Conservation (phyloP, 768 basidiomycete species). For the Imleria badia region DNA sequence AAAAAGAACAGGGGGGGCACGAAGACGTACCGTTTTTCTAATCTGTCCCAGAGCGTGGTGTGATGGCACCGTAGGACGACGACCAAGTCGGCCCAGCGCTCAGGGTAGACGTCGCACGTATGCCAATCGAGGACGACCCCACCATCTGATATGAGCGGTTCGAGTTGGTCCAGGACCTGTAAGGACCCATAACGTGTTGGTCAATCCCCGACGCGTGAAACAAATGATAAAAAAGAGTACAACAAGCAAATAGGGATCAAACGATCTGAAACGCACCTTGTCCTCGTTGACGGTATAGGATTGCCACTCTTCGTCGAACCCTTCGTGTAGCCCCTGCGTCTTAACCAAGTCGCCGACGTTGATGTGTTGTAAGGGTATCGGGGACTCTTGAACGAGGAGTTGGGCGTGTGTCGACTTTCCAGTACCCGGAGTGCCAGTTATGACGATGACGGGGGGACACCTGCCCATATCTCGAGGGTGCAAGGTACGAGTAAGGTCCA, state of each 20-base stretch:
- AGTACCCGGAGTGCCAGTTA: conserved; percentile 93
- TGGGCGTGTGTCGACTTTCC: conserved; percentile 94
- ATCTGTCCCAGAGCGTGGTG: conserved; percentile 79
- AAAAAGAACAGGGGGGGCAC: too few species aligned
- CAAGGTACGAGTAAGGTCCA: background rate
- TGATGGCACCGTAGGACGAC: conserved; percentile 92
- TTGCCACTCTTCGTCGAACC: conserved; percentile 94
- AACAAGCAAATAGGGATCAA: background rate
- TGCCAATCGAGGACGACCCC: conserved; percentile 94
- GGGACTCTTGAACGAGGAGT: conserved; percentile 72
- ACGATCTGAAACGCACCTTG: conserved; percentile 54
- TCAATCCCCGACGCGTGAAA: background rate
- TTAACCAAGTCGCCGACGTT: conserved; percentile 92
- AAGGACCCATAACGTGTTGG: background rate
- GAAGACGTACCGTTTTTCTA: conserved; percentile 76
- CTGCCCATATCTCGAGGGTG: conserved; percentile 10
- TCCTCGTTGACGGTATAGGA: conserved; percentile 94
- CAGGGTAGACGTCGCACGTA: conserved; percentile 90
- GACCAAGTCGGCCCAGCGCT: conserved; percentile 95
- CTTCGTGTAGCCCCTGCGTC: conserved; percentile 74
- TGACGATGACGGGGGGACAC: conserved; percentile 66
- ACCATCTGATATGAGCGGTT: conserved; percentile 64
- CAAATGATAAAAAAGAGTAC: too few species aligned
- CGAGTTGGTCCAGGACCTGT: conserved; percentile 87
- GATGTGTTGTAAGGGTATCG: conserved; percentile 71